These are phyloP conservation scores for Globisporangium irregulare DNA, from an alignment of 352 stramenopile genomes.

Conservation along the genomic window DNA sequence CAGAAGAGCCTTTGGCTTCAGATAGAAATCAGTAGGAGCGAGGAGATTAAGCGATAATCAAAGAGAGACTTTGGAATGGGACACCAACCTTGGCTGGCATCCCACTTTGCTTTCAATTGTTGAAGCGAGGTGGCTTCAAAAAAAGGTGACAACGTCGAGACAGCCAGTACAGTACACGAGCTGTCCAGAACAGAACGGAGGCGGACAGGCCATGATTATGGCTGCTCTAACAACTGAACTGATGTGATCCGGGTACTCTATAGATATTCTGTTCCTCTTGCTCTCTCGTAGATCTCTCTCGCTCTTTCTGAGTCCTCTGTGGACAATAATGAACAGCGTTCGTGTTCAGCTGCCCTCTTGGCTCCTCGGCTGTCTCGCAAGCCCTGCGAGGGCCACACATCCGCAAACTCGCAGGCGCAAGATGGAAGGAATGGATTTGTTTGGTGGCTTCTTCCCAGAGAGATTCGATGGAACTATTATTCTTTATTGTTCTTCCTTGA, in stretches of 20 bases:
- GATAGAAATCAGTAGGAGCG: background rate
- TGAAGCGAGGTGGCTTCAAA: background rate
- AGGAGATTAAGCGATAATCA: too few species aligned
- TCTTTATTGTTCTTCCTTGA: background rate
- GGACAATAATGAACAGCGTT: background rate
- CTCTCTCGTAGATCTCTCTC: background rate
- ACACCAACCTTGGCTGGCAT: background rate
- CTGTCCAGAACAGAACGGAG: background rate
- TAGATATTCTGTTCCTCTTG: background rate
- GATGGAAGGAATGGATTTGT: background rate
- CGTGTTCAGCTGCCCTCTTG: background rate
- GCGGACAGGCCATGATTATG: background rate
- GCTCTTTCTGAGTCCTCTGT: background rate
- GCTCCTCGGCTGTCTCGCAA: background rate
- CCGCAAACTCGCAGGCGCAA: background rate
- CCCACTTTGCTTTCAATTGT: background rate
- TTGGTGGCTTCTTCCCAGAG: background rate
- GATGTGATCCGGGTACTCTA: background rate
- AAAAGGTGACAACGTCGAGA: background rate
- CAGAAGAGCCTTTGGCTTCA: background rate
- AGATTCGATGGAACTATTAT: background rate
- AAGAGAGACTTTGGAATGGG: background rate
- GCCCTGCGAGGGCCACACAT: background rate
- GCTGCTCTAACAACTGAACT: background rate
- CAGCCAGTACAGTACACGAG: background rate